phyloP scores from a whole-genome alignment of 1,139 yeast genomes.

The Barnettozyma hawaiiensis region DNA sequence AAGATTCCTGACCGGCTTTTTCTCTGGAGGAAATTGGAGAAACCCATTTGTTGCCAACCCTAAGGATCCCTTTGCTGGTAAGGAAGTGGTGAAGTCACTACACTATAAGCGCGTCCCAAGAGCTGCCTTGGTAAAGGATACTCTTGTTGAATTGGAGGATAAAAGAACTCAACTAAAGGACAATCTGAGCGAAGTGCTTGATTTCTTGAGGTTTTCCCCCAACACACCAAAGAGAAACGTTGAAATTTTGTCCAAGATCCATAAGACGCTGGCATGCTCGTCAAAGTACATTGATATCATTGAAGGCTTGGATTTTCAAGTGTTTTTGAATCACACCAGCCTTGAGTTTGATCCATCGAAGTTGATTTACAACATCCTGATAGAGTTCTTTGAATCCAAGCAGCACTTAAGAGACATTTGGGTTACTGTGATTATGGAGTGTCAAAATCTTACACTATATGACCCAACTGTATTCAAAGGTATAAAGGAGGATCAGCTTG shows the following conservation, averaged over 20 bases:
- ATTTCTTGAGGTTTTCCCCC: conserved; percentile 29
- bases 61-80: conserved; percentile 25
- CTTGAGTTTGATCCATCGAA: conserved; percentile 27
- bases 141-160: conserved; percentile 35
- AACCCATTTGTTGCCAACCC: conserved; percentile 53
- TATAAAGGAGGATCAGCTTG: conserved; percentile 45
- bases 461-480: conserved; percentile 72
- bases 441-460: conserved; percentile 63
- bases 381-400: conserved; percentile 70
- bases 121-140: conserved; percentile 45
- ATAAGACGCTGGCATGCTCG: conserved; percentile 46
- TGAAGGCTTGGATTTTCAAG: conserved; percentile 58
- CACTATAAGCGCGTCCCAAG: conserved; percentile 32
- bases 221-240: conserved; percentile 45
- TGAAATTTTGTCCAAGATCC: conserved; percentile 46
- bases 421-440: conserved; percentile 55
- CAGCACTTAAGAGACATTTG: conserved; percentile 67
- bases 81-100: conserved; percentile 21
- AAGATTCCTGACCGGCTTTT: conserved; percentile 56
- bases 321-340: conserved; percentile 16
- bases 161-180: conserved; percentile 36
- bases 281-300: conserved; percentile 46
- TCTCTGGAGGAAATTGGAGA: conserved; percentile 71
- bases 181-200: conserved; percentile 38
- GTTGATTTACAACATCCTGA: conserved; percentile 56